Evolutionary conservation across 345 rosid species (phyloP), one percentile per base, ranked within the genome.

Genomic region (Psidium guajava): DNA sequence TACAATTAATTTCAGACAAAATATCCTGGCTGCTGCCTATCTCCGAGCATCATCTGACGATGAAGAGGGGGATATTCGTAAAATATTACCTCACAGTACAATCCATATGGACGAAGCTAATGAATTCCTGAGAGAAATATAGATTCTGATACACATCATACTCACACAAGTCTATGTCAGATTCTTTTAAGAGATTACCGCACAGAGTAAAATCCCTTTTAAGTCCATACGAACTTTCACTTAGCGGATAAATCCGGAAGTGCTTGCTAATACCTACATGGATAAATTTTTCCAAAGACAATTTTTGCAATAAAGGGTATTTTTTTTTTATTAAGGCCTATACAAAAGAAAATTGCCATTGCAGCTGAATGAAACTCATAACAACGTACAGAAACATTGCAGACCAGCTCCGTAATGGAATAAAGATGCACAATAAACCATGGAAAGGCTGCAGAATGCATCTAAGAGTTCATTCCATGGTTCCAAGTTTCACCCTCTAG

Each of bases 31-130:
- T 55, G 12, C 58, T 55, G 58, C n/a, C 58, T 8, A 25, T 64
- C 42, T 18, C 6, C 36, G 3, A 64, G 32, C 44, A 32, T 44
- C 0, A 32, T 32, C 3, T 11, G 0, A 4, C 24, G 6, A 0
- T 8, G 36, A 16, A 64, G 77, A 69, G 75, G 75, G 32, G 24
- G 0, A 4, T 0, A 69, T 5, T 0, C 13, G 9, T 32, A 18
- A 5, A 52, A 18, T 2, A 69, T 69, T 8, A 64, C 6, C 16
- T 64, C 77, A 32, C 6, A 4, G 75, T 3, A 15, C 44, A 64
- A 15, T 64, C 44, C 18, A 32, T 0, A 5, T 32, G 24, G 42
- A 69, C 6, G 24, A 69, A 69, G 74, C 42, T 28, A 28, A 28
- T 4, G 44, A 69, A 32, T 69, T 36, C 6, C 77, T 8, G 13